Percentiles rank a stretch among this genome's conserved stretches.
These are phyloP conservation scores for Fusarium cicatricum DNA, from an alignment of 2,329 filamentous ascomycete species.

Conservation along the genomic window DNA sequence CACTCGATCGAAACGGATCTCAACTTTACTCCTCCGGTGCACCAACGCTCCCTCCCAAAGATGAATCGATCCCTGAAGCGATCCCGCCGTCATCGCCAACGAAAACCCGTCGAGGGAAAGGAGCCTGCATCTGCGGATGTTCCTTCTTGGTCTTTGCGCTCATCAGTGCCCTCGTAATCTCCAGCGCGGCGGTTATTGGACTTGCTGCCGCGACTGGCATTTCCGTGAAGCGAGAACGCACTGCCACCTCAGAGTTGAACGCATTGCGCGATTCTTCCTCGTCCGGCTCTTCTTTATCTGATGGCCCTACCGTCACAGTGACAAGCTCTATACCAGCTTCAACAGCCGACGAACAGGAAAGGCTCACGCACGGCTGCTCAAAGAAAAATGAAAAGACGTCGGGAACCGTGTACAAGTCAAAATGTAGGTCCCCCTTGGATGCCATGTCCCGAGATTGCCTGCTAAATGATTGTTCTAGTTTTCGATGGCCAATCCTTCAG, in stretches of 20 bases:
- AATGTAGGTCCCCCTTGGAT: conserved; percentile 3
- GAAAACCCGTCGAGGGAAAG: not conserved
- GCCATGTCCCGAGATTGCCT: not conserved
- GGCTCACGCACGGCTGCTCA: conserved; percentile 53
- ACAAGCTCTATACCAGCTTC: not conserved
- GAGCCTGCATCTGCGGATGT: conserved; percentile 33
- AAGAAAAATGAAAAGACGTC: conserved; percentile 46
- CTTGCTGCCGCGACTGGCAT: conserved; percentile 56
- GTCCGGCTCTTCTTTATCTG: no score
- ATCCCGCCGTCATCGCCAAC: no score
- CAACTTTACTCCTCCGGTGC: not conserved
- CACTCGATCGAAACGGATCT: not conserved
- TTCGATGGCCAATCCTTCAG: conserved; percentile 49
- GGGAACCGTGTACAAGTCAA: conserved; percentile 26
- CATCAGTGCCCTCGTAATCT: conserved; percentile 48
- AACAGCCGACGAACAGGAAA: not conserved
- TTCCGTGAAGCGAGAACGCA: conserved; percentile 50
- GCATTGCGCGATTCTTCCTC: conserved; percentile 13
- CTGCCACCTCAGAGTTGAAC: conserved; percentile 46
- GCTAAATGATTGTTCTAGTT: conserved; percentile 43
- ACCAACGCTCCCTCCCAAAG: not conserved
- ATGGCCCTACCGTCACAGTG: not conserved
- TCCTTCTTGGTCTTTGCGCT: conserved; percentile 52
- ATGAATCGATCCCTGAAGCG: no score
- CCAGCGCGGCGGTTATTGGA: conserved; percentile 52